Percentiles rank a stretch among this genome's conserved stretches.
These are phyloP conservation scores for Arthrocladium fulminans DNA, from an alignment of 2,329 filamentous ascomycete species.

Conservation along the genomic window DNA sequence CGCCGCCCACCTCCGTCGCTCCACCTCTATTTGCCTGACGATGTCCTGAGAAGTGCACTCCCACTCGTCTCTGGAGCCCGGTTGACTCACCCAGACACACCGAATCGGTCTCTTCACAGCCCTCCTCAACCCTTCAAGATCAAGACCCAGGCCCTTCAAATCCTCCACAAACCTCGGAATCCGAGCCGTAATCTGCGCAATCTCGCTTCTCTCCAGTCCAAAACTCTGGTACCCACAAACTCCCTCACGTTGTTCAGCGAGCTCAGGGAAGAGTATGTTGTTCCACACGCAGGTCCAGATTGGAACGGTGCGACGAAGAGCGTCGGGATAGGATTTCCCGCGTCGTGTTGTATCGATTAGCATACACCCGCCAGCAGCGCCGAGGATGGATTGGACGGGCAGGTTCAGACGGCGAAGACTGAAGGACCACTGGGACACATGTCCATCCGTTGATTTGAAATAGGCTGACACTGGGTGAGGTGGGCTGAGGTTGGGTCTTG, in stretches of 20 bases:
- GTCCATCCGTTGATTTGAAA: constrained; percentile 97
- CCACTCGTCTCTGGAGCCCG: background rate
- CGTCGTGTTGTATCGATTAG: constrained; percentile 88
- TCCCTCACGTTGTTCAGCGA: constrained; percentile 11
- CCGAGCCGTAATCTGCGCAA: constrained; percentile 62
- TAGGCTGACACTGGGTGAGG: constrained; percentile 62
- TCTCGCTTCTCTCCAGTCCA: constrained; percentile 61
- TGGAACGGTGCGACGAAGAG: constrained; percentile 84
- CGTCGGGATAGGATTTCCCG: constrained; percentile 91
- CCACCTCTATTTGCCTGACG: background rate
- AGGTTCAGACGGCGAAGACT: constrained; percentile 77
- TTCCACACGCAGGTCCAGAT: constrained; percentile 91
- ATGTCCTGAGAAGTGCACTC: background rate
- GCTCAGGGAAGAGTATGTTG: constrained; percentile 59
- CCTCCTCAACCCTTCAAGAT: constrained; percentile 12
- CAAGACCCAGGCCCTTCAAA: constrained; percentile 32
- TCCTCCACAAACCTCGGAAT: constrained; percentile 49
- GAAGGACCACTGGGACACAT: constrained; percentile 83
- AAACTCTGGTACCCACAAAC: constrained; percentile 1
- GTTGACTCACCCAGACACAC: constrained; percentile 18
- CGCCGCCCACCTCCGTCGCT: background rate
- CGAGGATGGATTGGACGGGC: constrained; percentile 63
- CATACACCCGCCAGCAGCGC: constrained; percentile 50
- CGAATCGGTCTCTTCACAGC: constrained; percentile 14
- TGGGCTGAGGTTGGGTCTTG: constrained; percentile 19